These are phyloP conservation scores for Talaromyces amestolkiae DNA, from an alignment of 2,329 filamentous ascomycete genomes.

Conservation along the genomic window DNA sequence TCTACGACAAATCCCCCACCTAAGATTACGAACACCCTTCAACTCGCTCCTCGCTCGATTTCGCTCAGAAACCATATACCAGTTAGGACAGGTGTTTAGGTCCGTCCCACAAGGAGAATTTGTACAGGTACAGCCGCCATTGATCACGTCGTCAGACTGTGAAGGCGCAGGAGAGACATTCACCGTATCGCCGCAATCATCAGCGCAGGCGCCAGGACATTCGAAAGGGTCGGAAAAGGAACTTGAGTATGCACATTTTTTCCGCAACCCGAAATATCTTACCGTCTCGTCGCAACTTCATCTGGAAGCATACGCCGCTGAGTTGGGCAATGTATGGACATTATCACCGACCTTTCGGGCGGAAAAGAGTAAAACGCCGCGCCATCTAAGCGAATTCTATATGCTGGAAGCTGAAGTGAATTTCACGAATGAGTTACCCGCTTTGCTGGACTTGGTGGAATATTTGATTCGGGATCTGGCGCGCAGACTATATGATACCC, in stretches of 20 bases:
- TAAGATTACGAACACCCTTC: slow-evolving; percentile 76
- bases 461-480: slow-evolving; percentile 66
- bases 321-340: slow-evolving; percentile 88
- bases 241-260: slow-evolving; percentile 65
- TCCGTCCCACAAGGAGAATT: slow-evolving; percentile 57
- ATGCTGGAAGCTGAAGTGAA: slow-evolving; percentile 93
- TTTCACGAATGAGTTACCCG: slow-evolving; percentile 67
- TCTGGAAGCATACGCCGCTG: slow-evolving; percentile 84
- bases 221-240: slow-evolving; percentile 35
- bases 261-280: slow-evolving; percentile 83
- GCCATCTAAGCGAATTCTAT: slow-evolving; percentile 96
- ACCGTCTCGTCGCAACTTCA: slow-evolving; percentile 95
- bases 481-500: slow-evolving; percentile 49
- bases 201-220: slow-evolving; percentile 23
- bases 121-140: slow-evolving; percentile 76
- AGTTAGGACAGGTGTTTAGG: slow-evolving; percentile 73
- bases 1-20: slow-evolving; percentile 81
- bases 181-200: slow-evolving; percentile 55
- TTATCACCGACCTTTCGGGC: slow-evolving; percentile 91
- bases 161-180: slow-evolving; percentile 97
- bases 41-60: slow-evolving; percentile 78
- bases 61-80: slow-evolving; percentile 73
- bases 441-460: slow-evolving; percentile 78
- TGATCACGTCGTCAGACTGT: slow-evolving; percentile 95
- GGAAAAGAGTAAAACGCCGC: slow-evolving; percentile 86